Conservation (phyloP, 352 stramenopile species). For the Pythium dissotocum region DNA sequence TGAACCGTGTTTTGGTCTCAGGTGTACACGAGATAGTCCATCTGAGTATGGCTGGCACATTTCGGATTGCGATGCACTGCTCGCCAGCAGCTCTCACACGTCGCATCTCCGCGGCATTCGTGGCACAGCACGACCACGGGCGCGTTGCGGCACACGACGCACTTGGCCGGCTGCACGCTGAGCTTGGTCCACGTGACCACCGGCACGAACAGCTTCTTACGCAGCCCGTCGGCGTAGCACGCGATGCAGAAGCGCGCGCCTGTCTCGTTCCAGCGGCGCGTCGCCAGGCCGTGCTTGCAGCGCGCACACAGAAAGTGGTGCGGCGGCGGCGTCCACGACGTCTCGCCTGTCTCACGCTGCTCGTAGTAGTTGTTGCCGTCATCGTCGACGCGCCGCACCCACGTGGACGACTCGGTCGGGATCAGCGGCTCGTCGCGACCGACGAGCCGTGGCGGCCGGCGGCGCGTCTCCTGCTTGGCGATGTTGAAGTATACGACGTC, state of each 20-base stretch:
- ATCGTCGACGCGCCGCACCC: slow-evolving; percentile 55
- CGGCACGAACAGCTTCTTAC: slow-evolving; percentile 12
- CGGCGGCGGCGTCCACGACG: slow-evolving; percentile 44
- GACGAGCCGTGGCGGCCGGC: slow-evolving; percentile 44
- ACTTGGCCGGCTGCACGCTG: slow-evolving; percentile 51
- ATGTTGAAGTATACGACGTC: slow-evolving; percentile 67
- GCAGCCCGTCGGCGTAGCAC: slow-evolving; percentile 50
- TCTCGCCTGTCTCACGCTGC: slow-evolving; percentile 41
- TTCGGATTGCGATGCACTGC: slow-evolving; percentile 45
- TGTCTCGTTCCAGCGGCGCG: slow-evolving; percentile 43
- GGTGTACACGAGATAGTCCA: slow-evolving; percentile 33
- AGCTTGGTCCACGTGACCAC: slow-evolving; percentile 56
- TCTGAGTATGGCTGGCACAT: slow-evolving; percentile 30
- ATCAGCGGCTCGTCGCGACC: slow-evolving; percentile 53
- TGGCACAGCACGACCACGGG: slow-evolving; percentile 48
- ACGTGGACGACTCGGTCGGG: slow-evolving; percentile 61
- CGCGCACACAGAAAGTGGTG: slow-evolving; percentile 57
- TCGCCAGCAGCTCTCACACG: slow-evolving; percentile 49
- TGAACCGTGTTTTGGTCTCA: slow-evolving; percentile 10
- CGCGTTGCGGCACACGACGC: slow-evolving; percentile 57
- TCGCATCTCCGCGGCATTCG: slow-evolving; percentile 53
- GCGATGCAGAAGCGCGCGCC: slow-evolving; percentile 57
- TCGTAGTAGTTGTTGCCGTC: slow-evolving; percentile 54
- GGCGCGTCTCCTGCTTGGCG: slow-evolving; percentile 35
- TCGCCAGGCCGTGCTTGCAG: slow-evolving; percentile 58